Base-by-base conservation (phyloP, 768 basidiomycete genomes). In the Termitomyces sp. region DNA sequence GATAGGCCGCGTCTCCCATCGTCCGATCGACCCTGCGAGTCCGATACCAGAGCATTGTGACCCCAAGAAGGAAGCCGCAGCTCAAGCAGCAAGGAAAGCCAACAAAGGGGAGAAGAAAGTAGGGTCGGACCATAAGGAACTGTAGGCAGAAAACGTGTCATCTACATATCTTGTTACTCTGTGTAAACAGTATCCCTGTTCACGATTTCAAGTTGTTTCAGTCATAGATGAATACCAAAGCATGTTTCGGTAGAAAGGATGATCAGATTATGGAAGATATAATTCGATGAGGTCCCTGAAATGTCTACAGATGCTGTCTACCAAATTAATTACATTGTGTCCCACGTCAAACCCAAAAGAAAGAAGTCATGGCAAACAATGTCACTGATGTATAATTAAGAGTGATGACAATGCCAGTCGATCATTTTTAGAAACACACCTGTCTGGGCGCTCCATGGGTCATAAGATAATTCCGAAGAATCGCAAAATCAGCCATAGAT, bases 401-500 rank as follows among this genome's bases (percentile, higher is more conserved):
- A 28, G 26, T 53, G 30, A 54, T 43, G 35, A n/a, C n/a, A 3
- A 54, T 24, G 28, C 12, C 14, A 33, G 13, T 32, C 18, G 7
- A 35, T 12, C 12, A 6, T 33, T 22, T 2, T 20, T n/a, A 8
- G 10, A 14, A 49, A 60, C 35, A 24, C 55, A 73, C 73, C 65
- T 75, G 73, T 69, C 72, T 68, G 62, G 85, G 83, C 13, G 80
- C 79, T 32, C 78, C 79, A 66, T 88, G 86, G 43, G 83, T 87
- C 64, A 84, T 73, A 56, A 92, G 80, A 68, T 85, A 90, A 68
- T 92, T 92, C 68, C 88, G 86, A 59, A 92, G 70, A 61, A 92
- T 81, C 2, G 90, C 87, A 62, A 90, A 92, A 66, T 92, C 90
- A 38, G 90, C 85, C 81, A 90, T 91, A n/a, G 87, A 84, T 24